Percentiles rank a stretch among this genome's conserved stretches.
phyloP scores from a whole-genome alignment of 768 basidiomycete genomes.

The Pholiota conissans region DNA sequence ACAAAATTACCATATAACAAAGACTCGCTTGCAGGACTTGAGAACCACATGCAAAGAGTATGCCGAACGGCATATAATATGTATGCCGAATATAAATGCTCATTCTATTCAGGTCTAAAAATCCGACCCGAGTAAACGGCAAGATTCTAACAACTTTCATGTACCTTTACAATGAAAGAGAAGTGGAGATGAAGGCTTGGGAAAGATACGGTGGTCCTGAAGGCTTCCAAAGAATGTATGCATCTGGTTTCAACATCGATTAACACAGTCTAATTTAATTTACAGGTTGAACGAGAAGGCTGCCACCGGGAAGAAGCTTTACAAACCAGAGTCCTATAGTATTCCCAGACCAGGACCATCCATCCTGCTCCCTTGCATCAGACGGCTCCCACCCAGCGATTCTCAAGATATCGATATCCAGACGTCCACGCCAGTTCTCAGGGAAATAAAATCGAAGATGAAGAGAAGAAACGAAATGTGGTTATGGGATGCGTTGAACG shows the following conservation, averaged over 20 bases:
- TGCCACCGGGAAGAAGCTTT: neutral
- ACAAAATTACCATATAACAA: too few species aligned
- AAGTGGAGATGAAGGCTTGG: conserved; percentile 1
- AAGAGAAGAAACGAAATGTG: neutral
- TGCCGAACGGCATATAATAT: too few species aligned
- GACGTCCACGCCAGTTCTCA: neutral
- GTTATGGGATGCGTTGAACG: neutral
- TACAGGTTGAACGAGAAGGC: neutral
- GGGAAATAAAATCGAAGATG: neutral
- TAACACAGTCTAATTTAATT: neutral
- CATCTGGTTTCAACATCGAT: neutral
- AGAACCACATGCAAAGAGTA: too few species aligned
- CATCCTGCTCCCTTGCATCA: too few species aligned
- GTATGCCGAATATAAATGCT: too few species aligned
- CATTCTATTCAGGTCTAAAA: too few species aligned
- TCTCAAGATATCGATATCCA: neutral
- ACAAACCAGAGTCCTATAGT: neutral
- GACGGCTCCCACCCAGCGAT: neutral
- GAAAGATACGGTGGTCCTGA: neutral
- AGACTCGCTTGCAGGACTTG: too few species aligned
- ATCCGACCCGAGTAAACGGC: too few species aligned
- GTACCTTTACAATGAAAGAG: conserved; percentile 1
- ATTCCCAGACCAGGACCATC: too few species aligned
- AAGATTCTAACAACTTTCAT: too few species aligned
- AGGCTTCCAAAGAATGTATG: neutral